A percentile compares a stretch with the other conserved stretches of the same genome.
These are phyloP conservation scores for Cladophialophora psammophila DNA, from an alignment of 2,329 filamentous ascomycete genomes.

Conservation along the genomic window DNA sequence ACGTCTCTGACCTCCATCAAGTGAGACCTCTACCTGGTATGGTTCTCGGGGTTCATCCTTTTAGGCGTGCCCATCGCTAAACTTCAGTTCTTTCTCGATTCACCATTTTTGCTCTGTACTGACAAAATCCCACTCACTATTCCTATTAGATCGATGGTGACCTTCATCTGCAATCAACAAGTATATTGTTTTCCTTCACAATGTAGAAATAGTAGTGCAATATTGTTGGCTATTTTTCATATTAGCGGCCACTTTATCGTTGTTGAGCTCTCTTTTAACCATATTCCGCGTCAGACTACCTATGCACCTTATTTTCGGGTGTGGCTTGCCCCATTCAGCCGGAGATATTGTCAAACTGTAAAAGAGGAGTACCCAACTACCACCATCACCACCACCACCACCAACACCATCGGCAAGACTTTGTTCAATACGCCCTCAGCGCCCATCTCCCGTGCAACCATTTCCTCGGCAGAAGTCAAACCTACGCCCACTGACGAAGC, in stretches of 20 bases:
- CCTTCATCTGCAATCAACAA: too few species aligned
- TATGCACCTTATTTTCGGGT: too few species aligned
- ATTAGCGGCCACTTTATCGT: too few species aligned
- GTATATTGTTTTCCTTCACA: too few species aligned
- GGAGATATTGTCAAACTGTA: not conserved
- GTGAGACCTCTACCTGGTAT: not conserved
- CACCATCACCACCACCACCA: not conserved
- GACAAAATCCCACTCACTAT: not conserved
- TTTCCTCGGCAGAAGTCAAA: not conserved
- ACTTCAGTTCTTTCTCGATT: constrained; percentile 1
- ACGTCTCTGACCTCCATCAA: not conserved
- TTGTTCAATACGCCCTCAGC: not conserved
- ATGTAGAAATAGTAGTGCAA: too few species aligned
- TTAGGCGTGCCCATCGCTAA: not conserved
- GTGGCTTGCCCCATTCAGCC: not conserved
- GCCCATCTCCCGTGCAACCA: not conserved
- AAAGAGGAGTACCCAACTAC: not conserved
- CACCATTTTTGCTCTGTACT: not conserved
- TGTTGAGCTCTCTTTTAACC: too few species aligned
- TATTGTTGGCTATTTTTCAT: too few species aligned
- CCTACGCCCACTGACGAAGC: not conserved
- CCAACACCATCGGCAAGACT: not conserved
- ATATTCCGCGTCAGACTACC: too few species aligned
- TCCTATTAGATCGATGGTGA: too few species aligned
- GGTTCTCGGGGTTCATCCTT: not conserved